Evolutionary conservation across 2,329 filamentous ascomycete species (phyloP).

Genomic region (Chaetomiaceae sp.): DNA sequence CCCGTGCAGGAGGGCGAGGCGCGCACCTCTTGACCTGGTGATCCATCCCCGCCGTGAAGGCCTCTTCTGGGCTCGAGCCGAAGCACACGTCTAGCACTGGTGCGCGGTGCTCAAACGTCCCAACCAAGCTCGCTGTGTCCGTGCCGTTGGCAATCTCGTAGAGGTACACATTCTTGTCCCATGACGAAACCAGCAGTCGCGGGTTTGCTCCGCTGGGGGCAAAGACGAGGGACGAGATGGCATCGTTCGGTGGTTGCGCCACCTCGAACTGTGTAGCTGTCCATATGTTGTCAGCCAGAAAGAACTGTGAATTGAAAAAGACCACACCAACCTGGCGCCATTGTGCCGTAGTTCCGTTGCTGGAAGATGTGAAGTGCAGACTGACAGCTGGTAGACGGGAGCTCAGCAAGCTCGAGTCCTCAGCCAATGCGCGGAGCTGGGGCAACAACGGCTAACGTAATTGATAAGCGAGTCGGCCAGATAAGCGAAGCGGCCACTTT

Average conservation of each 20-base stretch:
- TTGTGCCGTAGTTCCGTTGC: constrained; percentile 19
- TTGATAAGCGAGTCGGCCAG: no score
- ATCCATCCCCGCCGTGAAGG: constrained; percentile 82
- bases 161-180: constrained; percentile 87
- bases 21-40: constrained; percentile 71
- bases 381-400: background rate
- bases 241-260: constrained; percentile 74
- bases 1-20: background rate
- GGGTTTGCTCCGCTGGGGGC: constrained; percentile 67
- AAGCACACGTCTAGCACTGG: constrained; percentile 91
- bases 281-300: background rate
- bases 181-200: constrained; percentile 82
- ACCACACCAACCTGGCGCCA: constrained; percentile 37
- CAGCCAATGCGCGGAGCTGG: constrained; percentile 11
- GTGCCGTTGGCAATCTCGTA: constrained; percentile 66
- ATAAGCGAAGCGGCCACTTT: no score
- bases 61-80: constrained; percentile 71
- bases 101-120: constrained; percentile 72
- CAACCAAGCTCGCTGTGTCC: constrained; percentile 57
- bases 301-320: no score
- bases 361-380: no score
- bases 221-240: constrained; percentile 81
- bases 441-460: constrained; percentile 7
- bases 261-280: constrained; percentile 74
- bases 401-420: background rate